Conservation (phyloP, 2,329 filamentous ascomycete genomes). For the Orbilia quercus region DNA sequence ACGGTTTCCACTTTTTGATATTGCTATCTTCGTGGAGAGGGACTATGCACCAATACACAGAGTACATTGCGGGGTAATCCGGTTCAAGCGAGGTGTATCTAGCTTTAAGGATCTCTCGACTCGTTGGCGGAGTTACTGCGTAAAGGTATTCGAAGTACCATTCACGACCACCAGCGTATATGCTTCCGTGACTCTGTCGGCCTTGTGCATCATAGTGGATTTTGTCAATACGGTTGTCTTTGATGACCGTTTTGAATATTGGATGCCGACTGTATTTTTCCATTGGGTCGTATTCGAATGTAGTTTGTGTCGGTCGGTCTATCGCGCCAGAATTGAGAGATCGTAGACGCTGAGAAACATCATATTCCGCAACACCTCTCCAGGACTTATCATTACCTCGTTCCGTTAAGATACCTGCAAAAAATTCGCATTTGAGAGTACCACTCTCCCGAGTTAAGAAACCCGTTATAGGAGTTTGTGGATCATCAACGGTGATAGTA, state of each 20-base stretch:
- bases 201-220: conserved; percentile 62
- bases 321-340: conserved; percentile 42
- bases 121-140: conserved; percentile 61
- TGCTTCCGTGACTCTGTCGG: conserved; percentile 61
- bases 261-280: conserved; percentile 34
- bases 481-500: conserved; percentile 61
- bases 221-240: conserved; percentile 57
- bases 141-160: conserved; percentile 63
- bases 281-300: conserved; percentile 30
- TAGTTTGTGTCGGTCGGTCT: conserved; percentile 32
- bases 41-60: conserved; percentile 62
- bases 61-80: conserved; percentile 59
- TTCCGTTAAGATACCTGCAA: conserved; percentile 59
- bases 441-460: conserved; percentile 60
- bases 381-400: conserved; percentile 52
- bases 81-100: conserved; percentile 58
- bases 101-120: conserved; percentile 62
- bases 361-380: conserved; percentile 40
- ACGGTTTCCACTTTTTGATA: conserved; percentile 56
- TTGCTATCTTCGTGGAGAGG: conserved; percentile 57
- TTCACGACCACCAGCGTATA: conserved; percentile 60
- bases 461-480: conserved; percentile 61
- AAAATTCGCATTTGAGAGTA: conserved; percentile 61
- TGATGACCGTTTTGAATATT: conserved; percentile 43
- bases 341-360: conserved; percentile 34